Base-by-base conservation (phyloP, 345 rosid species). In the Eucalyptus viminalis region DNA sequence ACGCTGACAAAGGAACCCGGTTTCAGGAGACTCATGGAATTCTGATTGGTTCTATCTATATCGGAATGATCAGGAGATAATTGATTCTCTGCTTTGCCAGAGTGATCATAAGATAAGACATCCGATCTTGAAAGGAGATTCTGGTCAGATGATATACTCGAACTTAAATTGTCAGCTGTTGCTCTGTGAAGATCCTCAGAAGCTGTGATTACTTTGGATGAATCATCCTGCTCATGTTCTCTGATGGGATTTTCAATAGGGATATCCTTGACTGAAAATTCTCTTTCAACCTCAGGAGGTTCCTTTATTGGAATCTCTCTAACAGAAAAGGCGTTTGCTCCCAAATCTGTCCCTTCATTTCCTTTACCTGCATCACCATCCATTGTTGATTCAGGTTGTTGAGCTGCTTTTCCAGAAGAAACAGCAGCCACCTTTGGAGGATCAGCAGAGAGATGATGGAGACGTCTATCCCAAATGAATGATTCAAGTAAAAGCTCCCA, bases 401-500 rank as follows among this genome's bases (percentile, higher is more conserved):
- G 93, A n/a, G 65, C 81, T 80, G 62, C 89, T 90, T 89, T 93
- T 88, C 90, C 92, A 88, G 87, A 60, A 87, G 91, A 89, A 90
- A 88, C 92, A 87, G 88, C 47, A 56, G 90, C 87, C 65, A 93
- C 91, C 87, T 90, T 87, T 43, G 93, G 92, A 89, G 94, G 92
- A 91, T 92, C 93, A 91, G 93, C 92, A 89, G 85, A 91, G 67
- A 98, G 93, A 27, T 96, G 94, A 90, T 95, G 93, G 90, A 98
- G 81, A 40, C 99, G 97, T 44, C 88, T 86, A 92, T 97, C 95
- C 99, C 99, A 98, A 87, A 96, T 90, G 90, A 83, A 91, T 62
- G 99, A 94, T 92, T 93, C 95, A 89, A 98, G 94, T 90, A 96
- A 91, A 89, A 98, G 96, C 89, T 96, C 97, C 99, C 97, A 97